Conservation (phyloP, 345 rosid genomes). For the Eucalyptus cloeziana region DNA sequence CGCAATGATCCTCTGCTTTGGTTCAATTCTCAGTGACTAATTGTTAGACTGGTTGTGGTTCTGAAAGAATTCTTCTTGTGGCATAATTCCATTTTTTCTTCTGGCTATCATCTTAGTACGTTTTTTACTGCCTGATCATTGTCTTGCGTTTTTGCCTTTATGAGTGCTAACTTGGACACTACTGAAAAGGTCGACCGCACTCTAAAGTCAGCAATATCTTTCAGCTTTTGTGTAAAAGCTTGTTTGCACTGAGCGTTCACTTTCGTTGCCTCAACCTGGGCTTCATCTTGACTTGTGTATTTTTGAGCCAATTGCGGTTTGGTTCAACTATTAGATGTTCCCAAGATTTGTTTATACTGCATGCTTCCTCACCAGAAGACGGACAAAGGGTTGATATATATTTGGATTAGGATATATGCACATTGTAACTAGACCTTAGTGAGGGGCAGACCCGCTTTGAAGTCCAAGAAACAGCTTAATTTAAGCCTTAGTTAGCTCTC, state of each 20-base stretch:
- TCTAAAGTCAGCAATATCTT: conserved; percentile 12
- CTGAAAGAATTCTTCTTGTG: background rate
- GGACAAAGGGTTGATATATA: background rate
- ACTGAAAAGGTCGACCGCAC: background rate
- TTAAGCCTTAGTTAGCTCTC: background rate
- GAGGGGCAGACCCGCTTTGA: background rate
- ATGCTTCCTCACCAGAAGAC: background rate
- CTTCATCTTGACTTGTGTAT: background rate
- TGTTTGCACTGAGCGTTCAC: background rate
- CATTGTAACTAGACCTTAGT: background rate
- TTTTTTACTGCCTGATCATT: background rate
- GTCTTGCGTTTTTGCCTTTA: background rate
- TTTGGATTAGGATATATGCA: background rate
- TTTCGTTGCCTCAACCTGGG: background rate
- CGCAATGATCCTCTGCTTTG: background rate
- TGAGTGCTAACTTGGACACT: background rate
- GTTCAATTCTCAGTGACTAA: background rate
- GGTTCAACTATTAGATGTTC: background rate
- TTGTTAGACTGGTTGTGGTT: background rate
- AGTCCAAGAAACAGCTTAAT: background rate
- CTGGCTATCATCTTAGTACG: background rate
- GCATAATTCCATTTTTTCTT: background rate
- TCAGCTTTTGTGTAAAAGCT: background rate
- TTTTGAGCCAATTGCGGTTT: background rate
- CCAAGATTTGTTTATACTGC: background rate